These are phyloP conservation scores for Arthrinium phaeospermum DNA, from an alignment of 2,329 filamentous ascomycete genomes.

Conservation along the genomic window DNA sequence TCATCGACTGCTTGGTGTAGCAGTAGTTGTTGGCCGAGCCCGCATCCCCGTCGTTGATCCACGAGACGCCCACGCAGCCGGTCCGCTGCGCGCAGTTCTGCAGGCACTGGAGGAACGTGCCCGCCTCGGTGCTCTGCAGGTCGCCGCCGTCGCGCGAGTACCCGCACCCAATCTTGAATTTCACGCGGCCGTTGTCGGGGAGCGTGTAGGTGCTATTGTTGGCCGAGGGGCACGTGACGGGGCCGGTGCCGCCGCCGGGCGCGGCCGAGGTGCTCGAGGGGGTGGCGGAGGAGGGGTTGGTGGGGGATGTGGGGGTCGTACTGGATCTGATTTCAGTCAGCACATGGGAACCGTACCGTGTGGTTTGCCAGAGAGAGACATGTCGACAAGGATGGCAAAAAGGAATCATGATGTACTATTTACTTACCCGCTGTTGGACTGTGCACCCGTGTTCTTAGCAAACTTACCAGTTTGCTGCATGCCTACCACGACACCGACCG, in stretches of 20 bases:
- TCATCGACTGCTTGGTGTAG: conserved; percentile 8
- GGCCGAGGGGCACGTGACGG: background rate
- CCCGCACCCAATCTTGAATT: background rate
- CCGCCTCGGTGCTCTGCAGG: background rate
- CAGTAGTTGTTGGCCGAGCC: conserved; percentile 17
- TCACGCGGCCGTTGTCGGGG: background rate
- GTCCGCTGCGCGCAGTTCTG: background rate
- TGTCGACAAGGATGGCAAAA: background rate
- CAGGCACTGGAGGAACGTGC: background rate
- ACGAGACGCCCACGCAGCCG: conserved; percentile 12
- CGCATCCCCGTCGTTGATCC: conserved; percentile 14
- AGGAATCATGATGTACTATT: background rate
- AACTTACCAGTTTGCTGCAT: conserved; percentile 5
- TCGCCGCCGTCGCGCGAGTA: background rate
- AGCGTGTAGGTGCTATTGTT: conserved; percentile 3
- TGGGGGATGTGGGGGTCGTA: background rate
- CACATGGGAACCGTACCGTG: no score
- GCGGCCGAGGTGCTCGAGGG: background rate
- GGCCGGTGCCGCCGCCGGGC: background rate
- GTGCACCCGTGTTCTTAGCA: background rate
- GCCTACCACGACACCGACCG: conserved; percentile 1
- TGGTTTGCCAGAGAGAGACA: background rate
- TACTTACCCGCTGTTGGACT: background rate
- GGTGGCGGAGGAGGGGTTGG: background rate
- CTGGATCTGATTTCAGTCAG: background rate